Evolutionary conservation across 2,329 filamentous ascomycete species (phyloP).

Genomic region (Elsinoe necatrix): DNA sequence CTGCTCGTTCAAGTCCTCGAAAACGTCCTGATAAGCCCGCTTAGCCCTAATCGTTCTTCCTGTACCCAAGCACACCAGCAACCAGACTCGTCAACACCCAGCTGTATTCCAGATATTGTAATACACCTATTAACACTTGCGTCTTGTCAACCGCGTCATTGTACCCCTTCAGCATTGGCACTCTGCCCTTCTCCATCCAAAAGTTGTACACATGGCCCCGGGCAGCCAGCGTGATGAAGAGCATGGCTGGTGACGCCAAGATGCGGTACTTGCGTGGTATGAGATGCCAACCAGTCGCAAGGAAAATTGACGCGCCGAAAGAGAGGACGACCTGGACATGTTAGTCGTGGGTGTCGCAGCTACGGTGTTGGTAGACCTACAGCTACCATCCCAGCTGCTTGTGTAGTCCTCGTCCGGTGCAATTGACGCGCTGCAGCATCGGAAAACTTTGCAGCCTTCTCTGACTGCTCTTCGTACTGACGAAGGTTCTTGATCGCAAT

Average conservation of each 20-base stretch:
- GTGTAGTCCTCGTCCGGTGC: constrained; percentile 38
- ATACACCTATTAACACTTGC: constrained; percentile 25
- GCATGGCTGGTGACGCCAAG: constrained; percentile 22
- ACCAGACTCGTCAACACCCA: constrained; percentile 29
- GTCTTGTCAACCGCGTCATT: constrained; percentile 30
- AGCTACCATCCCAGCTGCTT: constrained; percentile 33
- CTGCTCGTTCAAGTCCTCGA: no score
- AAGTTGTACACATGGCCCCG: constrained; percentile 30
- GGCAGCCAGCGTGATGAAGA: constrained; percentile 24
- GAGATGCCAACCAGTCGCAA: constrained; percentile 11
- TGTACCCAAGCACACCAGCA: constrained; percentile 23
- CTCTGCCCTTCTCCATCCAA: constrained; percentile 24
- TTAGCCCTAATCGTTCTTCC: not conserved
- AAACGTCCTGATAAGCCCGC: no score
- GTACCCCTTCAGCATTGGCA: constrained; percentile 23
- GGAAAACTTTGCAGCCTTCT: constrained; percentile 40
- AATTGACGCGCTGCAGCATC: constrained; percentile 36
- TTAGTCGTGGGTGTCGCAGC: not conserved
- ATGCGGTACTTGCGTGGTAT: constrained; percentile 14
- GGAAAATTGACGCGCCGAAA: constrained; percentile 14
- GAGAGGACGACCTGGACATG: not conserved
- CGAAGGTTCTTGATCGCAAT: constrained; percentile 38
- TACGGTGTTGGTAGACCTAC: constrained; percentile 22
- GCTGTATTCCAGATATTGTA: constrained; percentile 30
- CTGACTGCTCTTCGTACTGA: constrained; percentile 38